These are phyloP conservation scores for Pilatotrama ljubarskyi DNA, from an alignment of 768 basidiomycete species.

Conservation along the genomic window DNA sequence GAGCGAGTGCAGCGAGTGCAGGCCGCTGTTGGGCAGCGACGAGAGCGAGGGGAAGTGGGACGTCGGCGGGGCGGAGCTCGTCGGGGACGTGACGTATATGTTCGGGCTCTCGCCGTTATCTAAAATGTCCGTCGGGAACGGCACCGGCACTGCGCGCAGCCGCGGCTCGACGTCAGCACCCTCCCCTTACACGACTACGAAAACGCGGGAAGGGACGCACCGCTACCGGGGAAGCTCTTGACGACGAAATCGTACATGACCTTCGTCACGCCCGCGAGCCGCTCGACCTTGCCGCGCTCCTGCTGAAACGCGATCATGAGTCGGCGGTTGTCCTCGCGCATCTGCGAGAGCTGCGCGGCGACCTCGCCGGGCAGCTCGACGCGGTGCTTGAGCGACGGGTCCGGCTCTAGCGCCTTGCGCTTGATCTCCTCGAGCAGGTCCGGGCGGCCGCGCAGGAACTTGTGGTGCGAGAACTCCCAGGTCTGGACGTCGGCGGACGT, in stretches of 20 bases:
- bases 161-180: background rate
- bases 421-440: constrained; percentile 86
- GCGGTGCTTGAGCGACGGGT: constrained; percentile 67
- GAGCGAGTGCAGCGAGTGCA: constrained; percentile 49
- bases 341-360: constrained; percentile 59
- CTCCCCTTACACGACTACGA: background rate
- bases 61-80: constrained; percentile 42
- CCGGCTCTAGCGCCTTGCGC: constrained; percentile 81
- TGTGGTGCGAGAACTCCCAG: constrained; percentile 89
- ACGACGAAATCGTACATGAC: constrained; percentile 63
- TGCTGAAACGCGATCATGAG: constrained; percentile 51
- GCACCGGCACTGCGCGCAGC: constrained; percentile 29
- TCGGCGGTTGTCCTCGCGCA: constrained; percentile 71
- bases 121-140: constrained; percentile 50
- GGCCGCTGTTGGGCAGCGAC: constrained; percentile 39
- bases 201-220: constrained; percentile 38
- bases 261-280: constrained; percentile 57
- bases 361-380: constrained; percentile 84
- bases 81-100: constrained; percentile 72
- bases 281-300: constrained; percentile 64
- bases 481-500: constrained; percentile 79
- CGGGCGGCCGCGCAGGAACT: constrained; percentile 77
- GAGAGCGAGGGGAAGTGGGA: constrained; percentile 38
- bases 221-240: constrained; percentile 53
- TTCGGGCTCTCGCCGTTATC: constrained; percentile 58